Base-by-base conservation (phyloP, 208 protist genomes). In the Strigomonas galati region DNA sequence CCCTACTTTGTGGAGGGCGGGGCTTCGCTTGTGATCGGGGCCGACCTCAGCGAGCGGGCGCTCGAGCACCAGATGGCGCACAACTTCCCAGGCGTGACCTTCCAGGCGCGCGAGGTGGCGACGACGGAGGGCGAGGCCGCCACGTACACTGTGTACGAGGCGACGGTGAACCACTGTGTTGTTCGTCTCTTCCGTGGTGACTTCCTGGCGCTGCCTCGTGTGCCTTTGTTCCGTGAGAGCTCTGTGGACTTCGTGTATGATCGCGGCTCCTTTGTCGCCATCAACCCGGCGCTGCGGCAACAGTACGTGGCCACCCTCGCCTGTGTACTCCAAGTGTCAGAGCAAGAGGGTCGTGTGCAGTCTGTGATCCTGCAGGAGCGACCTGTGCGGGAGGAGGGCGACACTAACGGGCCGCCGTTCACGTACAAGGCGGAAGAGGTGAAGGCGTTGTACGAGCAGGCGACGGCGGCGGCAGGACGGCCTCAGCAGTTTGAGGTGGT, bases 231-330 rank as follows among this genome's bases (percentile, higher is more conserved):
- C 65, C 26, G 27, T n/a, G 35, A 24, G 14, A 3, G 44, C 19
- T 53, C 68, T 55, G 57, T 84, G 6, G 68, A 85, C 40, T 82
- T 91, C 60, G 71, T 87, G 43, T 91, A 82, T 59, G 81, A 87
- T 46, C 75, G 84, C n/a, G 84, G 81, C 3, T 48, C 81, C 21
- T 77, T 87, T 62, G 83, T 91, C 79, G 81, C 81, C 37, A 76
- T 87, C 37, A 69, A 76, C 48, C 76, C 81, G 5, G 62, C 52
- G 26, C 68, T 87, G 61, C 72, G 78, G 15, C 24, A 1, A 5
- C 28, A 37, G 44, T 85, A 87, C 63, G 74, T 83, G 23, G 28
- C 44, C 35, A 63, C 64, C 4, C 40, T 87, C 15, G 75, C 76
- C 1, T 46, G 56, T 14, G 44, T 69, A 21, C 24, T 91, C 51